Conservation (phyloP, 139 green algal species). For the Chloropicon primus region DNA sequence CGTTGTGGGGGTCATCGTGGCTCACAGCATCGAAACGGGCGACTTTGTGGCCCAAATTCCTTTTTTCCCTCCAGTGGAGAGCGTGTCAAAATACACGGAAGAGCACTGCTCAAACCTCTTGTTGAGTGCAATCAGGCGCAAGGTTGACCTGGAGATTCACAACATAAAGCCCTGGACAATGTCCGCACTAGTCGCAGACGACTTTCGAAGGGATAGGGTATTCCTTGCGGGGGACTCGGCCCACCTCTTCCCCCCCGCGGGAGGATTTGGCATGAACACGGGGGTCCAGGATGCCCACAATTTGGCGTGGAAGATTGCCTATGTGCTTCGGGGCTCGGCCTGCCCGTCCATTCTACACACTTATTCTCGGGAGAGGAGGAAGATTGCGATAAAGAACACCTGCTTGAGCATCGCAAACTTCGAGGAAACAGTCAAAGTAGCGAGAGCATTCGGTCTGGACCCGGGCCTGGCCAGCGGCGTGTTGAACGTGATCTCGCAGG, state of each 20-base stretch:
- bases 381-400: slow-evolving; percentile 63
- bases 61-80: background rate
- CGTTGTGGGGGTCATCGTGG: slow-evolving; percentile 74
- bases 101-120: background rate
- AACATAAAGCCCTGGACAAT: slow-evolving; percentile 69
- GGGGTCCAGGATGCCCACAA: slow-evolving; percentile 89
- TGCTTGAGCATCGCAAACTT: slow-evolving; percentile 79
- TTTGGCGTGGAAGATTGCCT: slow-evolving; percentile 86
- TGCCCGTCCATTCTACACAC: slow-evolving; percentile 34
- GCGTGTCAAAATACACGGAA: background rate
- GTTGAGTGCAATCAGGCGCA: background rate
- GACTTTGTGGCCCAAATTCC: slow-evolving; percentile 87
- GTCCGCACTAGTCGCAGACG: slow-evolving; percentile 56
- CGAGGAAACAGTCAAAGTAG: slow-evolving; percentile 60
- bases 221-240: slow-evolving; percentile 83
- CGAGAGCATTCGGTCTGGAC: slow-evolving; percentile 64
- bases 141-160: slow-evolving; percentile 16
- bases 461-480: slow-evolving; percentile 29
- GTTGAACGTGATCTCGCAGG: slow-evolving; percentile 4
- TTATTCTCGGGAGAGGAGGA: slow-evolving; percentile 62
- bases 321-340: slow-evolving; percentile 31
- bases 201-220: slow-evolving; percentile 30
- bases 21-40: slow-evolving; percentile 60
- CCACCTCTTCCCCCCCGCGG: slow-evolving; percentile 77
- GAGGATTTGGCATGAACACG: slow-evolving; percentile 96